Conservation (phyloP, 2,329 filamentous ascomycete genomes). For the Geoglossum cookeanum region DNA sequence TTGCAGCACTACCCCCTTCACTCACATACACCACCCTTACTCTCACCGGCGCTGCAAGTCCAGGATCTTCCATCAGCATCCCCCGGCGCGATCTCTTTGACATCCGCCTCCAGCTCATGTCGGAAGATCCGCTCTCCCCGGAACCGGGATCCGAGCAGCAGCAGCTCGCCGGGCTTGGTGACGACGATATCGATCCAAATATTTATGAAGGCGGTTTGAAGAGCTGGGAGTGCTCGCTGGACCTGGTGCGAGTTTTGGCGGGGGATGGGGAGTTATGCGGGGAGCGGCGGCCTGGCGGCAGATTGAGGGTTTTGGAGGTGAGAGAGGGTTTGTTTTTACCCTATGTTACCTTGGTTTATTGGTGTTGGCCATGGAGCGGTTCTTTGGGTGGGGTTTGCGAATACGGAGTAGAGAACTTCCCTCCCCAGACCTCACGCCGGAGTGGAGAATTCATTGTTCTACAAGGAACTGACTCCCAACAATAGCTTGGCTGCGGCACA, state of each 20-base stretch:
- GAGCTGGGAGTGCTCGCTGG: slow-evolving; percentile 46
- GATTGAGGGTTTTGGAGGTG: slow-evolving; percentile 29
- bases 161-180: slow-evolving; percentile 27
- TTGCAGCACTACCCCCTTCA: slow-evolving; percentile 36
- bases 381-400: too few relatives aligned
- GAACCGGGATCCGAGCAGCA: not conserved
- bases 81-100: slow-evolving; percentile 43
- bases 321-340: too few relatives aligned
- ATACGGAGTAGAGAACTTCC: too few relatives aligned
- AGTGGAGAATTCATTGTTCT: too few relatives aligned
- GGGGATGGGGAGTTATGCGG: slow-evolving; percentile 6
- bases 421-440: too few relatives aligned
- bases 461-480: not conserved
- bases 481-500: slow-evolving; percentile 41
- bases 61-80: slow-evolving; percentile 16
- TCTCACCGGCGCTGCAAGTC: slow-evolving; percentile 13
- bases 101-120: slow-evolving; percentile 43
- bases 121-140: slow-evolving; percentile 24
- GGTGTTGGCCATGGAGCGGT: too few relatives aligned
- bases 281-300: slow-evolving; percentile 26
- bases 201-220: slow-evolving; percentile 51
- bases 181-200: slow-evolving; percentile 37
- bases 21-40: slow-evolving; percentile 36
- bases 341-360: too few relatives aligned
- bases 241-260: slow-evolving; percentile 30